Evolutionary conservation across 768 basidiomycete species (phyloP), one percentile per base, ranked within the genome.

Genomic region (Boletus tomentosulus): DNA sequence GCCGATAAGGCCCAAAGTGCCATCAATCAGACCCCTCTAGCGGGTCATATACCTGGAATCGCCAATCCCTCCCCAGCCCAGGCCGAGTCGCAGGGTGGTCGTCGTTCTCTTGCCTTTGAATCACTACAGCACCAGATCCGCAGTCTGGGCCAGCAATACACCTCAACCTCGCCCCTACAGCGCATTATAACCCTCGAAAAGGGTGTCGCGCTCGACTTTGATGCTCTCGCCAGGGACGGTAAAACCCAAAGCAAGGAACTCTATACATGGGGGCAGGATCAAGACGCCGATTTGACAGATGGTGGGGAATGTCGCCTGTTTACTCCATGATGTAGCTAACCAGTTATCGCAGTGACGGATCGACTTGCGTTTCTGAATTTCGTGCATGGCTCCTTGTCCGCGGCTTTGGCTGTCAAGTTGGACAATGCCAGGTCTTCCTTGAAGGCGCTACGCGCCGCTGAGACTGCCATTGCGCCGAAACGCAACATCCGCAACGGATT

Each of bases 181-280:
- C 86, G 83, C 65, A 83, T 92, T 54, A 85, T 93, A 57, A 92
- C 91, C 0, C 72, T 80, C 6, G 80, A 82, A 66, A 93, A 92
- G 68, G 86, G 90, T 4, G 74, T 92, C 15, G 83, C 86, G 19
- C 77, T 93, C 59, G 88, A 89, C 68, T 79, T 81, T 62, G 86
- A 91, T 59, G 78, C 76, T 53, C 69, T 85, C 30, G 74, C 83
- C 3, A 81, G 86, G 58, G 84, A 90, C 62, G 63, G 78, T 8
- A 85, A 91, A 65, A 72, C 79, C 1, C 83, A 85, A 65, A 89
- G 88, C 77, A 92, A 92, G 70, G 92, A 92, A 56, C 73, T 92
- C 25, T 93, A 90, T 62, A 81, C 80, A 13, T 93, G 90, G 90
- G 90, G 91, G 12, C 89, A 92, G 66, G 62, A 66, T 1, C 86